phyloP scores from a whole-genome alignment of 2,329 filamentous ascomycete species.

The Aspergillus amoenus region DNA sequence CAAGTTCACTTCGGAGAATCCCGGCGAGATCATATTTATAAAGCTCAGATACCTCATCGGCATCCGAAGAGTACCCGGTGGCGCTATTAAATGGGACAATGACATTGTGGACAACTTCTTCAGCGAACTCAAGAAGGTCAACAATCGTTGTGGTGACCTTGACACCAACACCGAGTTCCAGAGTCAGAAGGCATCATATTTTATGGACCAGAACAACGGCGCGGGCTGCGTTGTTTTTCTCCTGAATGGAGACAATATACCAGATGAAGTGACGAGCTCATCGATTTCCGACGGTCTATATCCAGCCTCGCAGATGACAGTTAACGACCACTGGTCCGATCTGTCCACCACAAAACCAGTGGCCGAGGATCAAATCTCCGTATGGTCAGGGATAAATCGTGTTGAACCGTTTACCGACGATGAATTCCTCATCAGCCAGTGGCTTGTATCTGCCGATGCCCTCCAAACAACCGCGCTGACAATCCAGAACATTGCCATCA shows the following conservation, averaged over 20 bases:
- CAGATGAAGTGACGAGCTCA: not conserved
- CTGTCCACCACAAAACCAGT: slow-evolving; percentile 5
- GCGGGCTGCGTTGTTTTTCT: slow-evolving; percentile 11
- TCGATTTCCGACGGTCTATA: slow-evolving; percentile 6
- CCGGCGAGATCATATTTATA: slow-evolving; percentile 9
- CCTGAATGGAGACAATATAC: slow-evolving; percentile 1
- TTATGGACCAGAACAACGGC: slow-evolving; percentile 10
- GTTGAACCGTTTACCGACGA: slow-evolving; percentile 3
- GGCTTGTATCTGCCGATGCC: slow-evolving; percentile 10
- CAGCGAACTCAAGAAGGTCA: slow-evolving; percentile 3
- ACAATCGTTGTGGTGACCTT: slow-evolving; percentile 10
- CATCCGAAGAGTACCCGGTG: slow-evolving; percentile 3
- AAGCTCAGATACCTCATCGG: slow-evolving; percentile 10
- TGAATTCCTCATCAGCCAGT: slow-evolving; percentile 10
- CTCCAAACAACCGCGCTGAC: slow-evolving; percentile 7
- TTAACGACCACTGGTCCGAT: slow-evolving; percentile 11
- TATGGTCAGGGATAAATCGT: slow-evolving; percentile 5
- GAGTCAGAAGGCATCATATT: slow-evolving; percentile 3
- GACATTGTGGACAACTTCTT: slow-evolving; percentile 7
- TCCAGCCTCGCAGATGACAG: not conserved
- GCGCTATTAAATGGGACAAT: slow-evolving; percentile 4
- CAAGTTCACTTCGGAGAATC: slow-evolving; percentile 9
- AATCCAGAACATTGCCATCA: slow-evolving; percentile 9
- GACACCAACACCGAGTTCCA: slow-evolving; percentile 6
- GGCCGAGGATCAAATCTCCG: slow-evolving; percentile 9